Conservation (phyloP, 495 filamentous ascomycete species). For the Tuber melanosporum region DNA sequence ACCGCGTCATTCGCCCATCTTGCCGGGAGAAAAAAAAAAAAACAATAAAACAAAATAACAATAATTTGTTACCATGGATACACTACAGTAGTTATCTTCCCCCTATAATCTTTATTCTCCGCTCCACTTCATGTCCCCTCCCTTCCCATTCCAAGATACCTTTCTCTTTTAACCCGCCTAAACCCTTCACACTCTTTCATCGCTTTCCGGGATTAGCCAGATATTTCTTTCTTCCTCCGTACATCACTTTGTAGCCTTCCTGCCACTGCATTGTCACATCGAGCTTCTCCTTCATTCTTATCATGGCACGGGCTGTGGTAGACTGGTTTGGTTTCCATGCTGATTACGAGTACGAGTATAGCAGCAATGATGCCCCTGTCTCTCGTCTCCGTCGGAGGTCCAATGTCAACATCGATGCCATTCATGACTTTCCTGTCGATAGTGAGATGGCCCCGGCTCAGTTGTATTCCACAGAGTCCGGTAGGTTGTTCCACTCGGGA, state of each 20-base stretch:
- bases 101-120: constrained; percentile 32
- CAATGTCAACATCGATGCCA: constrained; percentile 93
- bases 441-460: constrained; percentile 84
- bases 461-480: constrained; percentile 95
- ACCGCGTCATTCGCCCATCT: constrained; percentile 17
- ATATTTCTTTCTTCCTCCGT: constrained; percentile 7
- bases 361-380: constrained; percentile 23
- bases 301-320: constrained; percentile 27
- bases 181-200: background rate
- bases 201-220: background rate
- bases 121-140: constrained; percentile 23
- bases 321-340: constrained; percentile 36
- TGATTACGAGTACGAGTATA: constrained; percentile 34
- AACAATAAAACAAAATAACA: background rate
- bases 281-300: constrained; percentile 8
- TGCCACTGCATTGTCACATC: constrained; percentile 19
- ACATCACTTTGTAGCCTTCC: constrained; percentile 15
- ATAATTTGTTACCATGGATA: constrained; percentile 15
- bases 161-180: background rate
- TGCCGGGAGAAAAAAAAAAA: constrained; percentile 3
- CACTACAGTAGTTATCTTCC: constrained; percentile 11
- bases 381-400: constrained; percentile 66
- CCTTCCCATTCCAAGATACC: constrained; percentile 10
- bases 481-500: constrained; percentile 92
- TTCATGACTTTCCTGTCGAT: constrained; percentile 84